Base-by-base conservation (phyloP, 306 rosid genomes). In the Herpetospermum pedunculosum region DNA sequence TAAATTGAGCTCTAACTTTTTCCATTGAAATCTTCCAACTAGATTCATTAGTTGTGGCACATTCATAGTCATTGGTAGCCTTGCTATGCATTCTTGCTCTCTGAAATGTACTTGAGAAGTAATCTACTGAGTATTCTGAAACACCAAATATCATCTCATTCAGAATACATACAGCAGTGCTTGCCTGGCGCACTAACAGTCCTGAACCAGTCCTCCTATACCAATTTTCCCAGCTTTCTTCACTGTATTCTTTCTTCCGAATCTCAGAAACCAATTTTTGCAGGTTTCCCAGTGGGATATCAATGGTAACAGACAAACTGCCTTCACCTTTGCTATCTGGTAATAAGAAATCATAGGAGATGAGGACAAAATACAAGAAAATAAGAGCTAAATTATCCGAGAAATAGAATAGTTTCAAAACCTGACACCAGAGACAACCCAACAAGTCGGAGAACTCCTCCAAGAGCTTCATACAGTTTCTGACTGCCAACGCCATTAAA, bases 61-160 rank as follows among this genome's bases (percentile, higher is more conserved):
- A 70, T 74, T 80, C 83, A 62, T 70, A 75, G 81, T 83, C 57
- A 76, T 30, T 14, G 72, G 75, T 79, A 83, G 49, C 80, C 32
- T 74, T 71, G 50, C 80, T 76, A 58, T 62, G 83, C 64, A 50
- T 73, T 67, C 78, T 15, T 37, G 82, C 70, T 48, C 73, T 85
- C 48, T 86, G 92, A 91, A 91, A 93, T 76, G 79, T 83, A 75
- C 85, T 81, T 49, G 78, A 58, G 73, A 87, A 86, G 81, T 25
- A 77, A 70, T 78, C 76, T 63, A 78, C 71, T 76, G 96, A 87
- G 76, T 80, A 85, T 85, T 91, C 94, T 46, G 97, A 91, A 74
- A 89, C 77, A 70, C 98, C 98, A 84, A 81, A 93, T 76, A 93
- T 83, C 69, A 93, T 89, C 92, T 93, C 98, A 81, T 93, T 91